A percentile compares a stretch with the other conserved stretches of the same genome.
Conservation (phyloP, 2,329 filamentous ascomycete species). For the Malbranchea cinnamomea region DNA sequence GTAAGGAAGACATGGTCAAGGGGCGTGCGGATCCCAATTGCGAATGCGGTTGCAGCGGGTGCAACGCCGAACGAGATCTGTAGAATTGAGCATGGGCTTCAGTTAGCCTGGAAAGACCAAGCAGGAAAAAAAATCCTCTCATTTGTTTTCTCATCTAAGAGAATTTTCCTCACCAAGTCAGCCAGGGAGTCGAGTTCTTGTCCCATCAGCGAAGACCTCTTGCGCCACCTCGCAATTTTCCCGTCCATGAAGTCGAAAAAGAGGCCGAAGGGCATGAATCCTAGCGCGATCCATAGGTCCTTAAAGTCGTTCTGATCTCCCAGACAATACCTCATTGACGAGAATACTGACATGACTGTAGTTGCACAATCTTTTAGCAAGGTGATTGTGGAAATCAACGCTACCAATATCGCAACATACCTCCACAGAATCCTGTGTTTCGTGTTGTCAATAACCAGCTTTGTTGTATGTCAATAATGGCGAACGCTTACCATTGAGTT, state of each 20-base stretch:
- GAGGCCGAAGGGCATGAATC: constrained; percentile 77
- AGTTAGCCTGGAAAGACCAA: not conserved
- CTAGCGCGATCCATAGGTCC: constrained; percentile 69
- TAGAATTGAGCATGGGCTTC: constrained; percentile 6
- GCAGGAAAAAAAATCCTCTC: constrained; percentile 1
- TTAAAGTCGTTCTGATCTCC: constrained; percentile 49
- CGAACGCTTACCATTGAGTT: constrained; percentile 30
- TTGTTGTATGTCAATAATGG: not conserved
- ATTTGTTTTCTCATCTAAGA: not conserved
- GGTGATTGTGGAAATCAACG: constrained; percentile 10
- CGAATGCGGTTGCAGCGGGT: constrained; percentile 75
- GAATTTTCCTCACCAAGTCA: constrained; percentile 54
- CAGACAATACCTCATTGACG: constrained; percentile 84
- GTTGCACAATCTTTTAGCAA: constrained; percentile 2
- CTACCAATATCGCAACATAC: constrained; percentile 25
- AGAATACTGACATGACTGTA: constrained; percentile 81
- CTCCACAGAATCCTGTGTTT: constrained; percentile 35
- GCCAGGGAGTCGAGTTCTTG: constrained; percentile 93
- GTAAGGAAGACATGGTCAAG: constrained; percentile 66
- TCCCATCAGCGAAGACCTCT: constrained; percentile 95
- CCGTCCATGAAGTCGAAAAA: constrained; percentile 99
- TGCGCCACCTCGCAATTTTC: constrained; percentile 87
- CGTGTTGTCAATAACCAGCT: constrained; percentile 10
- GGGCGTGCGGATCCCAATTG: constrained; percentile 70
- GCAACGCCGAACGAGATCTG: constrained; percentile 93